phyloP scores from a whole-genome alignment of 179 eudicot genomes.

The Monotropa hypopitys region DNA sequence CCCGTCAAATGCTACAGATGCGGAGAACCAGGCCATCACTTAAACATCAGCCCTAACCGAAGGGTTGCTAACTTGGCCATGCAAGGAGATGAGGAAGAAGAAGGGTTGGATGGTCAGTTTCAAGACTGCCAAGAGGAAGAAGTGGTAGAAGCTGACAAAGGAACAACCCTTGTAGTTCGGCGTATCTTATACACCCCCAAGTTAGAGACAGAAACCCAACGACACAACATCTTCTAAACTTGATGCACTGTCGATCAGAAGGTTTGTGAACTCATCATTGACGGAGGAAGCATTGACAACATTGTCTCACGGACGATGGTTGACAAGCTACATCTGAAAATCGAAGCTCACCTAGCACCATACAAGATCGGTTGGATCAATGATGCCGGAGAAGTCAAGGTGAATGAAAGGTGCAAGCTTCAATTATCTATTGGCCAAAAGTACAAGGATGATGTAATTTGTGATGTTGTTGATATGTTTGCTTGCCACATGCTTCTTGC shows the following conservation, averaged over 20 bases:
- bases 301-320: neutral
- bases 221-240: neutral
- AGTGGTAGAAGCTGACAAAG: neutral
- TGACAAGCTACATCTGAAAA: too few species aligned
- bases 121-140: neutral
- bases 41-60: too few species aligned
- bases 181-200: neutral
- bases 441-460: neutral
- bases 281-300: neutral
- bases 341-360: too few species aligned
- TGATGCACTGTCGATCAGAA: neutral
- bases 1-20: too few species aligned
- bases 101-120: neutral
- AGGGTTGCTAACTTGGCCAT: too few species aligned
- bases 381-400: too few species aligned
- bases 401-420: too few species aligned
- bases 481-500: neutral
- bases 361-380: too few species aligned
- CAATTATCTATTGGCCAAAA: neutral
- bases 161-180: neutral
- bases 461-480: neutral
- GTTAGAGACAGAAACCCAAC: neutral
- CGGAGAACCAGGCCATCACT: too few species aligned
- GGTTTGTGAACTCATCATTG: neutral
- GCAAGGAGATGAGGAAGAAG: too few species aligned